Evolutionary conservation across 2,329 filamentous ascomycete species (phyloP).

Genomic region (Cryoendolithus antarcticus): DNA sequence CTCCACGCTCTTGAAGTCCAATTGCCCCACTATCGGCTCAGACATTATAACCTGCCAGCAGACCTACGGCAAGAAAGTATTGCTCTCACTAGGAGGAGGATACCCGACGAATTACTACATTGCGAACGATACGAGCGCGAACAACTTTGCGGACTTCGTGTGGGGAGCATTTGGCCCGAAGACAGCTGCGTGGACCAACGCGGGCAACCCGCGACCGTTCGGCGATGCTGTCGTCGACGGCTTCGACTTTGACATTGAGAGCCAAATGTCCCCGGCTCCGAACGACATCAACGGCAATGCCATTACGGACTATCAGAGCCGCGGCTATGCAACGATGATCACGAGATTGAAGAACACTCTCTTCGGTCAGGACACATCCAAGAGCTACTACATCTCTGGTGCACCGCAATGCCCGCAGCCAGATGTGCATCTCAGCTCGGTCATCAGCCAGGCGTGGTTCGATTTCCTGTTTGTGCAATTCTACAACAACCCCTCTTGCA

Average conservation of each 20-base stretch:
- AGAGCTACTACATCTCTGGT: constrained; percentile 38
- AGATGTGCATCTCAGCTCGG: constrained; percentile 28
- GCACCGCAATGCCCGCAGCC: constrained; percentile 37
- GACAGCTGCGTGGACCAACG: constrained; percentile 21
- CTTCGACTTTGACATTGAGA: constrained; percentile 41
- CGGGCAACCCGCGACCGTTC: constrained; percentile 31
- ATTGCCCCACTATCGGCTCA: constrained; percentile 27
- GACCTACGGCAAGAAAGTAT: constrained; percentile 32
- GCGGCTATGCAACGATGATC: constrained; percentile 32
- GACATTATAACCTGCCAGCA: constrained; percentile 34
- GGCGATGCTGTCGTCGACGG: constrained; percentile 39
- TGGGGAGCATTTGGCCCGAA: constrained; percentile 33
- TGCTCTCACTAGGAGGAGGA: constrained; percentile 35
- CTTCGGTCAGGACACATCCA: constrained; percentile 24
- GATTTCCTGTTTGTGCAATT: constrained; percentile 36
- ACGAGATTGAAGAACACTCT: constrained; percentile 31
- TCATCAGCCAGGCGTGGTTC: constrained; percentile 27
- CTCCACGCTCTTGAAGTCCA: constrained; percentile 25
- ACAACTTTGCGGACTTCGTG: constrained; percentile 31
- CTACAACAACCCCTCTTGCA: constrained; percentile 36
- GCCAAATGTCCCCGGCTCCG: constrained; percentile 16
- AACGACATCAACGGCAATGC: constrained; percentile 20
- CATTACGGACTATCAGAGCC: constrained; percentile 21
- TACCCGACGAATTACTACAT: constrained; percentile 31
- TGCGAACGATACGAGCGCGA: constrained; percentile 26